Evolutionary conservation across 169 alveolate species (phyloP).

Genomic region (Plasmodium vinckei): DNA sequence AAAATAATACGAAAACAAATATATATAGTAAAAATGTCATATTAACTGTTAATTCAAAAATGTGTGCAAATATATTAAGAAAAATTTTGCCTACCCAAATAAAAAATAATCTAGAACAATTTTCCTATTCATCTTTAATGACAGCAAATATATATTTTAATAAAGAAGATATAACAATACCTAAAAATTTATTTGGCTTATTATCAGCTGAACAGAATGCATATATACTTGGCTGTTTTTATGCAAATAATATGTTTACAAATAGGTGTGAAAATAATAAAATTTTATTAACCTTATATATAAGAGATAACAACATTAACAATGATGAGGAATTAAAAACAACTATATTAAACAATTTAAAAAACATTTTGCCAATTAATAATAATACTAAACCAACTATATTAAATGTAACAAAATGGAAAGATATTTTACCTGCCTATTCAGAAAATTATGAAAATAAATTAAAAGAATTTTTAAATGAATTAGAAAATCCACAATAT

Average conservation of each 20-base stretch:
- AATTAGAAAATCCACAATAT: constrained; percentile 21
- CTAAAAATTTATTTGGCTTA: constrained; percentile 37
- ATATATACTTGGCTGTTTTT: constrained; percentile 51
- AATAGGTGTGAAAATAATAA: constrained; percentile 45
- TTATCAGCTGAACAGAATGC: constrained; percentile 32
- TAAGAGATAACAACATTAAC: constrained; percentile 18
- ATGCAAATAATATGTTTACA: constrained; percentile 34
- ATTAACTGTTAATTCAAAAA: constrained; percentile 52
- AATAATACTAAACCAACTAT: constrained; percentile 47
- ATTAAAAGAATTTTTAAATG: constrained; percentile 13
- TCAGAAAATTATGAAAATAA: constrained; percentile 39
- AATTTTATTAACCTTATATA: constrained; percentile 35
- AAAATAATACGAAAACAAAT: neutral
- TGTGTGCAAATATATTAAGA: constrained; percentile 40
- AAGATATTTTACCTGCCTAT: constrained; percentile 44
- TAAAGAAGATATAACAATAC: constrained; percentile 42
- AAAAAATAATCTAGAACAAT: constrained; percentile 4
- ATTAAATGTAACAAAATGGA: constrained; percentile 50
- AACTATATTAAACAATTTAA: constrained; percentile 13
- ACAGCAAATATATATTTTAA: constrained; percentile 30
- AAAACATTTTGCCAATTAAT: constrained; percentile 5
- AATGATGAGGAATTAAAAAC: constrained; percentile 27
- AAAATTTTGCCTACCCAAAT: constrained; percentile 22
- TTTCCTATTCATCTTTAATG: constrained; percentile 18
- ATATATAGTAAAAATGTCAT: constrained; percentile 34